Evolutionary conservation across 768 basidiomycete genomes (phyloP).

Genomic region (Phanerochaete carnosa): DNA sequence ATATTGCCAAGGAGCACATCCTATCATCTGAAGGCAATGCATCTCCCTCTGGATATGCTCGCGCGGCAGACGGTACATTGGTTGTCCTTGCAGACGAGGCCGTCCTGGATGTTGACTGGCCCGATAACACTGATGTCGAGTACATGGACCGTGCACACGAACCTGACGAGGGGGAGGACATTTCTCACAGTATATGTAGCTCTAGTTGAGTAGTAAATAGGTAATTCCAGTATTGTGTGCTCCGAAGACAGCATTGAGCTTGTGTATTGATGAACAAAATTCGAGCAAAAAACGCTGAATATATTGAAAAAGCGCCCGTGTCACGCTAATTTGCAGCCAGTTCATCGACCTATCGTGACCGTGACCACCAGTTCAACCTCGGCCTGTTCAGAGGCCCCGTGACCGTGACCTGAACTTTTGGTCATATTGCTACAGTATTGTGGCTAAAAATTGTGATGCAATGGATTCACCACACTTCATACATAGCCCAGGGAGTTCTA

Average conservation of each 20-base stretch:
- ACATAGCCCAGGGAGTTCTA: no score
- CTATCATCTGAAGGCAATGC: no score
- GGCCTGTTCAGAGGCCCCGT: neutral
- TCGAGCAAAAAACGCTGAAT: neutral
- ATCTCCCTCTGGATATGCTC: neutral
- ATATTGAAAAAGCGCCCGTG: no score
- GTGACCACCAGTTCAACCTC: neutral
- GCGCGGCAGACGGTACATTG: neutral
- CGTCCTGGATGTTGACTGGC: neutral
- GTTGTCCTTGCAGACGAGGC: neutral
- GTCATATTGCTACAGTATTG: neutral
- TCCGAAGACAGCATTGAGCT: no score
- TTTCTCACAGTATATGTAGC: no score
- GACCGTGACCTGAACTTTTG: slow-evolving; percentile 1
- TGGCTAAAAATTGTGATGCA: no score
- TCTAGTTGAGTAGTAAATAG: no score
- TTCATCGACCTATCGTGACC: neutral
- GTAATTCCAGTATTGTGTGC: no score
- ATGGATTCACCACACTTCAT: no score
- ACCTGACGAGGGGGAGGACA: neutral
- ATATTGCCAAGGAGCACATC: neutral
- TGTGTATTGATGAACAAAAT: no score
- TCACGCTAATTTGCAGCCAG: no score
- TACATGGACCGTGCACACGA: neutral
- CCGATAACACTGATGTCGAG: neutral